phyloP scores from a whole-genome alignment of 768 basidiomycete genomes.

The Trametes elegans region DNA sequence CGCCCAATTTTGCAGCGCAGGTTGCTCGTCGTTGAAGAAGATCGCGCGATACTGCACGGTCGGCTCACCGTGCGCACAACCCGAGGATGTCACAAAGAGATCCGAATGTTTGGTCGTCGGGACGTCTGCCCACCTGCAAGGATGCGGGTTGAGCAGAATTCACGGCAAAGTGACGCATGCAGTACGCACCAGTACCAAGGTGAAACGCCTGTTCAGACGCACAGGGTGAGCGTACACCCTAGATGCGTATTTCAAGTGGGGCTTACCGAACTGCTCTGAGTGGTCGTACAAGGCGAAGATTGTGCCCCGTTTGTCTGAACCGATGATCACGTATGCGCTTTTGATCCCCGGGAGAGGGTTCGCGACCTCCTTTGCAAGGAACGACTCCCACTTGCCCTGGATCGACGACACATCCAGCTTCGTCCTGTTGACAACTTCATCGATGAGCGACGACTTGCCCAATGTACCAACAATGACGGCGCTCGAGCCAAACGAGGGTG shows the following conservation, averaged over 20 bases:
- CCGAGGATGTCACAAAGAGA: constrained; percentile 42
- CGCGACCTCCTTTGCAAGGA: constrained; percentile 47
- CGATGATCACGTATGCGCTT: constrained; percentile 65
- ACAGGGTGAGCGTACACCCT: background rate
- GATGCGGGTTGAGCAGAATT: background rate
- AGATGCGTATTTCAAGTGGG: background rate
- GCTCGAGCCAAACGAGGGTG: constrained; percentile 19
- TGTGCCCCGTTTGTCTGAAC: constrained; percentile 67
- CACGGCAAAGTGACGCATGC: too few species aligned
- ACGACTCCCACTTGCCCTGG: constrained; percentile 67
- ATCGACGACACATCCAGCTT: constrained; percentile 55
- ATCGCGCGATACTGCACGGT: constrained; percentile 71
- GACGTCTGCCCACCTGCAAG: constrained; percentile 74
- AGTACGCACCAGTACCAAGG: constrained; percentile 62
- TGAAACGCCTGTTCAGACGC: constrained; percentile 48
- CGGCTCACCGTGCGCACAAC: constrained; percentile 54
- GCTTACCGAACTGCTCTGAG: constrained; percentile 61
- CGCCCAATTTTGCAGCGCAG: constrained; percentile 70
- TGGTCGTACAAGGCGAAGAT: constrained; percentile 67
- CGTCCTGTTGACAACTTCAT: constrained; percentile 49
- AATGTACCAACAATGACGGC: constrained; percentile 68
- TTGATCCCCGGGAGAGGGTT: constrained; percentile 57
- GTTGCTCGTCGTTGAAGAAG: constrained; percentile 78
- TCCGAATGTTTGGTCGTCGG: constrained; percentile 49
- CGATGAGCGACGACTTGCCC: constrained; percentile 53